These are phyloP conservation scores for Coemansia pectinata DNA, from an alignment of 192 early-diverging fungal genomes.

Conservation along the genomic window DNA sequence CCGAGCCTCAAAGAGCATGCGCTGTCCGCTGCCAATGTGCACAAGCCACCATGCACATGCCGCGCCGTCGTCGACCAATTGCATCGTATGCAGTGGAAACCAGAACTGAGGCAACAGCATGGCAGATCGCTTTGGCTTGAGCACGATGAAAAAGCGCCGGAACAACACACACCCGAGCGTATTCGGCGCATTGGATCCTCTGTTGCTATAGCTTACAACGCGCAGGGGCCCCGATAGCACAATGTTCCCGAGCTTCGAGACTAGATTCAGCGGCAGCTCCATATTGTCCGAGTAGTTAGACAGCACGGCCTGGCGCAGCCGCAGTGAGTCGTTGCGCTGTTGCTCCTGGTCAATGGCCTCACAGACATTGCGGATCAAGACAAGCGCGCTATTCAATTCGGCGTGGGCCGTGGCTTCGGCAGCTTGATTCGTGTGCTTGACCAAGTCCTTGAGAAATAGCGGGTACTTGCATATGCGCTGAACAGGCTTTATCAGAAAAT, in stretches of 20 bases:
- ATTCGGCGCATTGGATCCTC: background rate
- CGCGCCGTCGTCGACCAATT: slow-evolving; percentile 55
- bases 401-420: slow-evolving; percentile 17
- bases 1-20: slow-evolving; percentile 60
- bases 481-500: slow-evolving; percentile 68
- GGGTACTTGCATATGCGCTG: slow-evolving; percentile 94
- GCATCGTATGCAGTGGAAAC: slow-evolving; percentile 66
- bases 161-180: slow-evolving; percentile 65
- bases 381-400: slow-evolving; percentile 26
- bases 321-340: slow-evolving; percentile 30
- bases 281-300: slow-evolving; percentile 37
- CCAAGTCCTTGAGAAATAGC: slow-evolving; percentile 67
- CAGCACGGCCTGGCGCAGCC: slow-evolving; percentile 26
- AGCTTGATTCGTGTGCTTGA: slow-evolving; percentile 53
- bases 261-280: slow-evolving; percentile 36
- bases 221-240: slow-evolving; percentile 42
- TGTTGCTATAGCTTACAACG: slow-evolving; percentile 21
- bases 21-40: slow-evolving; percentile 44
- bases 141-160: slow-evolving; percentile 60
- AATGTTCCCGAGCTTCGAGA: slow-evolving; percentile 39
- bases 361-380: slow-evolving; percentile 26
- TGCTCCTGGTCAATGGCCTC: slow-evolving; percentile 42
- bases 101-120: slow-evolving; percentile 63
- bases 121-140: slow-evolving; percentile 55
- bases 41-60: slow-evolving; percentile 34